Evolutionary conservation across 768 basidiomycete genomes (phyloP), one percentile per base, ranked within the genome.

Genomic region (Rickenella mellea): DNA sequence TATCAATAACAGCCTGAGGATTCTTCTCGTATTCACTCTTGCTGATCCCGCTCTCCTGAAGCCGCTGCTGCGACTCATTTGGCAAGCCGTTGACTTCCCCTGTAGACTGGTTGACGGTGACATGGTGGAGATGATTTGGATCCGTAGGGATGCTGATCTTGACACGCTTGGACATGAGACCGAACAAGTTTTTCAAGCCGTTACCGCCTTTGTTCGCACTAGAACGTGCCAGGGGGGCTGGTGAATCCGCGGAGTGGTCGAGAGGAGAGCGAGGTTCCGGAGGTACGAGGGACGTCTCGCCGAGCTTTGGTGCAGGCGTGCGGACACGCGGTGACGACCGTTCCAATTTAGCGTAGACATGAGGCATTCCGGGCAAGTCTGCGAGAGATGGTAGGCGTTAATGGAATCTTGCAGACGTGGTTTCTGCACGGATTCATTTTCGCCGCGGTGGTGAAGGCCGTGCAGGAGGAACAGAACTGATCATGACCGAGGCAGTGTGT

Each of bases 81-180:
- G 96, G 96, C 25, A 99, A 71, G 2, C 96, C 96, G 7, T 90
- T 92, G 66, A 93, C 98, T 65, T 99, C 94, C 45, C 96, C 96
- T 0, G 94, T 98, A 43, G 90, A 94, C 6, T 89, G 88, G 63
- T 99, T 97, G 78, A 97, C 98, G 46, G 93, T 94, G 58, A 99
- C 96, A 59, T 99, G 96, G 2, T 94, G 97, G 55, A 99, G 83
- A 67, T 98, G 94, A 28, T 98, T 93, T 24, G 96, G 96, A 64
- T 99, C 96, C 59, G 94, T 98, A 0, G 96, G 96, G 0, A 91
- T 93, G 59, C 88, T 91, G 69, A 99, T 98, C 64, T 94, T 91
- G 11, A 76, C 79, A 10, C 83, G 76, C 62, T 86, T 89, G 28
- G 74, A 73, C 55, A 88, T 71, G 59, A 72, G 70, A 22, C 63